phyloP scores from a whole-genome alignment of 2,329 filamentous ascomycete species.

The Diaporthe sp. region DNA sequence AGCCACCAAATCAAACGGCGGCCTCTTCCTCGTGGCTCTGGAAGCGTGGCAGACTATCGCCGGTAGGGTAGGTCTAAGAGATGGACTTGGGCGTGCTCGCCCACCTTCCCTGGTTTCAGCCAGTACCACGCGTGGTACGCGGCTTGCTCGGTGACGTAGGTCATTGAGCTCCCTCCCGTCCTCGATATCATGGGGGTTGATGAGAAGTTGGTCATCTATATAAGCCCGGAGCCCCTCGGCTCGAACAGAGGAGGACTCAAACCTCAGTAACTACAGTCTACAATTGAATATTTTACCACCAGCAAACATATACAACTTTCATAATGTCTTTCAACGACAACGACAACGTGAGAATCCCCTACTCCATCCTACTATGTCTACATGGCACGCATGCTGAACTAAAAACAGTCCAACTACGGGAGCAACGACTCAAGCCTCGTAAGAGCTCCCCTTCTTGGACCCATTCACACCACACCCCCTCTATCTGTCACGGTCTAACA shows the following conservation, averaged over 20 bases:
- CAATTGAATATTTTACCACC: not conserved
- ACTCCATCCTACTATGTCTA: not conserved
- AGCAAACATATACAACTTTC: conserved; percentile 35
- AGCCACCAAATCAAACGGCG: conserved; percentile 29
- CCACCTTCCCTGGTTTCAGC: conserved; percentile 34
- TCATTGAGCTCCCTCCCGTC: not conserved
- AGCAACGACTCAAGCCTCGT: conserved; percentile 44
- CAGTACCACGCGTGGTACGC: not conserved
- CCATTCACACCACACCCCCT: not conserved
- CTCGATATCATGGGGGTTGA: not conserved
- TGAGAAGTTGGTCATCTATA: conserved; percentile 15
- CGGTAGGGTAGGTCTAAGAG: not conserved
- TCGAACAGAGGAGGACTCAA: fast-evolving
- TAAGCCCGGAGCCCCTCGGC: not conserved
- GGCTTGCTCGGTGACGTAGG: conserved; percentile 32
- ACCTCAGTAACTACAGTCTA: not conserved
- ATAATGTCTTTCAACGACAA: conserved; percentile 64
- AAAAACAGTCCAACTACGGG: conserved; percentile 44
- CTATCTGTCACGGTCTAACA: not conserved
- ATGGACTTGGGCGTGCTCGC: not conserved
- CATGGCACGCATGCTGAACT: conserved; percentile 44
- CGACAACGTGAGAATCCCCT: conserved; percentile 51
- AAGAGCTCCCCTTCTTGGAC: conserved; percentile 32
- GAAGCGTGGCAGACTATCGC: conserved; percentile 4
- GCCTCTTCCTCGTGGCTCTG: conserved; percentile 24